Evolutionary conservation across 257 asterid genomes (phyloP), one percentile per base, ranked within the genome.

Genomic region (Scutellaria galericulata): DNA sequence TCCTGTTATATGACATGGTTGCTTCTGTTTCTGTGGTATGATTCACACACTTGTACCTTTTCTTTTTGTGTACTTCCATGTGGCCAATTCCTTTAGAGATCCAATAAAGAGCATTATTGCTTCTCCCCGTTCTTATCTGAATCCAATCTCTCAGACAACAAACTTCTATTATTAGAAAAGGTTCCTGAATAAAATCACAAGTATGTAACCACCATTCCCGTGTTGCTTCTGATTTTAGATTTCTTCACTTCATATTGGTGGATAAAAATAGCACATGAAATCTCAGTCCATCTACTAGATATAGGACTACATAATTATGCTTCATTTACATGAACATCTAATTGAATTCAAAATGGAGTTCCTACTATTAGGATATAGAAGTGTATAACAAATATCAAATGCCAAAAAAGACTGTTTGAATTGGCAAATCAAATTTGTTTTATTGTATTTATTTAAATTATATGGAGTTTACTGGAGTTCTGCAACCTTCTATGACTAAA

Each of bases 1-100:
- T 95, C 77, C 71, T 90, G 91, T 60, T 95, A 69, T 88, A 95
- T 61, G 98, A 94, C 78, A 77, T 95, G 85, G 88, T 91, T 77
- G 83, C 97, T 79, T 82, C 98, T 60, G 98, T 89, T 74, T 95
- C 99, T 48, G 95, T 95, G 97, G 98, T 93, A 90, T 78, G 87
- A 64, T 69, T 72, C 48, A 53, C 20, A 31, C 68, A 5, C 18
- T 59, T 24, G 7, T 62, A 45, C 57, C 14, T 42, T 74, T 64
- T 62, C 35, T 75, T 64, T 46, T 51, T 11, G 53, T 65, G 3
- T 20, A 64, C 42, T 55, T 54, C 74, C 44, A 39, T 37, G 51
- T 18, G 66, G 56, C 62, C 47, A 14, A 46, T 72, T 65, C 59
- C 42, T 65, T 73, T 22, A 7, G 27, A 73, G 22, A 14, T 42